Base-by-base conservation (phyloP, 1,139 yeast species). In the Geotrichum aggregatum region DNA sequence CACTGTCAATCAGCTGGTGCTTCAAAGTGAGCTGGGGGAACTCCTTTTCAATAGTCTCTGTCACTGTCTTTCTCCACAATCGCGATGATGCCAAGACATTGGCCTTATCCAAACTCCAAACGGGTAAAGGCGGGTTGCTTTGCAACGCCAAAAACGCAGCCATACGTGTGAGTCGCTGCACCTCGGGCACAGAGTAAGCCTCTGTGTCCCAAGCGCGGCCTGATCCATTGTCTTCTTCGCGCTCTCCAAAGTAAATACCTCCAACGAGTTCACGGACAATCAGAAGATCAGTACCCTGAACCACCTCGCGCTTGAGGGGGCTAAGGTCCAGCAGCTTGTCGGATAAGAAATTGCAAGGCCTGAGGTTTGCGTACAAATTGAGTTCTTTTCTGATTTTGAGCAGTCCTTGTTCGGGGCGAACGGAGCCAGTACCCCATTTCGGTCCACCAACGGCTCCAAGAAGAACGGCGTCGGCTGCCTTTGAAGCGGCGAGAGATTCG, bases 381-480 rank as follows among this genome's bases (percentile, higher is more conserved):
- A 92, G 80, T 69, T 88, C 98, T 71, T 92, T 92, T 72, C 98
- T 82, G 69, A 92, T 91, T 73, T 89, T 80, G 60, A 92, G 78
- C 63, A 92, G 78, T 56, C 98, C 98, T 72, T 88, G 98, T 71
- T 92, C 98, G 48, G 98, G 98, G 73, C 98, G 83, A 48, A 92
- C 97, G 14, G 78, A 65, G 45, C 73, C 97, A 35, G 97, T 87
- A 34, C 95, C 94, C 98, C 98, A 92, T 72, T 92, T 92, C 56
- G 98, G 98, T 28, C 98, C 98, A 59, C 98, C 98, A 26, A 92
- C 98, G 4, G 98, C 97, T 59, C 98, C 98, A 55, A 92, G 77
- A 58, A 92, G 75, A 18, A 92, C 96, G 35, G 98, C 98, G 67
- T 92, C 95, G 1, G 98, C 85, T 44, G 73, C 72, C 71, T 87